phyloP scores from a whole-genome alignment of 805 yeast genomes.

The Tetrapisispora pingtungensis region DNA sequence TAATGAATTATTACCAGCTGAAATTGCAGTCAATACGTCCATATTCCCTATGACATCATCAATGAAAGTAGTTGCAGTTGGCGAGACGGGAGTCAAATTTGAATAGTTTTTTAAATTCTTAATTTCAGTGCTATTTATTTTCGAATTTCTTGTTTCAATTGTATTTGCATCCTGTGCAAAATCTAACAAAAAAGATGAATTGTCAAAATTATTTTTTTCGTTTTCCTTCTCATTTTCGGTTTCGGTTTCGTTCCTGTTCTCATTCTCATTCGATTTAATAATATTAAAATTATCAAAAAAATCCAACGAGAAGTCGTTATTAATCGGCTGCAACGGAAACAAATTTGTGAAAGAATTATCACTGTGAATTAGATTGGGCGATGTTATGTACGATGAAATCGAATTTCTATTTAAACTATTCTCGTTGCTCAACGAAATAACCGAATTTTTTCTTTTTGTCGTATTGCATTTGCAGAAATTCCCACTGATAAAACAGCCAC shows the following conservation, averaged over 20 bases:
- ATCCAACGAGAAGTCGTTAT: constrained; percentile 25
- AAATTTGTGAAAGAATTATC: constrained; percentile 22
- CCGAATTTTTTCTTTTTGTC: not conserved
- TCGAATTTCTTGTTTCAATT: not conserved
- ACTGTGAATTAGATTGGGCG: constrained; percentile 3
- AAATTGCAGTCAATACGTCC: not conserved
- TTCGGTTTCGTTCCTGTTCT: not conserved
- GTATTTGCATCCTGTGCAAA: not conserved
- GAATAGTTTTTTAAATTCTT: not conserved
- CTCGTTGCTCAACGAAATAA: not conserved
- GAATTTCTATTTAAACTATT: not conserved
- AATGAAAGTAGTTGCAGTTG: not conserved
- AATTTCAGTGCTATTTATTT: no score
- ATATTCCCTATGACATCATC: not conserved
- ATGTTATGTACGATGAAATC: not conserved
- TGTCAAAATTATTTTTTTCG: not conserved
- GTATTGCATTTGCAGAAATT: constrained; percentile 1
- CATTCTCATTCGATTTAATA: not conserved
- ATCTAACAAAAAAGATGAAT: not conserved
- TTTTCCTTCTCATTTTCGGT: no score
- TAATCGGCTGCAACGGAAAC: constrained; percentile 29
- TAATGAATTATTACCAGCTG: not conserved
- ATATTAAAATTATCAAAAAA: not conserved
- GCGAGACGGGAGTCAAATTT: not conserved
- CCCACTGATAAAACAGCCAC: not conserved